Conservation (phyloP, 768 basidiomycete species). For the Podaxis carcinomalis region DNA sequence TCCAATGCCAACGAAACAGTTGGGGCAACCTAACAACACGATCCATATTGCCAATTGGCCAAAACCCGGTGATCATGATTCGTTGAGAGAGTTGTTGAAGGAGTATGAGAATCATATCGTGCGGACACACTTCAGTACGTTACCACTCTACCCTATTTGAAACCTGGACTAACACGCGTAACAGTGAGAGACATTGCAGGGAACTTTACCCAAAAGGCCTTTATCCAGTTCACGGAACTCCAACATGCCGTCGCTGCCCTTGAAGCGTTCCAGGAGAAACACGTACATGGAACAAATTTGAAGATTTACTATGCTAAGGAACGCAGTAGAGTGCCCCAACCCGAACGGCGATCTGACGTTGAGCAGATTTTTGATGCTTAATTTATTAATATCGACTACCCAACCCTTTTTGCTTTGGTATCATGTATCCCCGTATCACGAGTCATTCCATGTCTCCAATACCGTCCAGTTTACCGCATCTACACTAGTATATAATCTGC, state of each 20-base stretch:
- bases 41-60: slow-evolving; percentile 28
- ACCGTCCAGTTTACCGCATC: not conserved
- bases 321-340: not conserved
- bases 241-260: slow-evolving; percentile 47
- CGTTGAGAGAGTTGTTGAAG: slow-evolving; percentile 19
- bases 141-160: slow-evolving; percentile 4
- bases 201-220: slow-evolving; percentile 32
- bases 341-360: not conserved
- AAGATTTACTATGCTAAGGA: slow-evolving; percentile 36
- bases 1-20: not conserved
- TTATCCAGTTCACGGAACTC: slow-evolving; percentile 47
- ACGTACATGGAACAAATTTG: slow-evolving; percentile 31
- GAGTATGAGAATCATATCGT: slow-evolving; percentile 26
- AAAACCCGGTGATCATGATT: slow-evolving; percentile 16
- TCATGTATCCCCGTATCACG: not conserved
- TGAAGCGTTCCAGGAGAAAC: slow-evolving; percentile 32
- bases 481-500: not conserved
- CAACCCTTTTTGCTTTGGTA: not conserved
- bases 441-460: not conserved
- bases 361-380: not conserved
- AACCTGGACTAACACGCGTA: not conserved
- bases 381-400: not conserved
- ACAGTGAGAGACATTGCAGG: slow-evolving; percentile 31
- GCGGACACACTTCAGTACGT: slow-evolving; percentile 28
- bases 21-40: slow-evolving; percentile 19